Evolutionary conservation across 2,329 filamentous ascomycete genomes (phyloP), one percentile per base, ranked within the genome.

Genomic region (Penicillium frequentans): DNA sequence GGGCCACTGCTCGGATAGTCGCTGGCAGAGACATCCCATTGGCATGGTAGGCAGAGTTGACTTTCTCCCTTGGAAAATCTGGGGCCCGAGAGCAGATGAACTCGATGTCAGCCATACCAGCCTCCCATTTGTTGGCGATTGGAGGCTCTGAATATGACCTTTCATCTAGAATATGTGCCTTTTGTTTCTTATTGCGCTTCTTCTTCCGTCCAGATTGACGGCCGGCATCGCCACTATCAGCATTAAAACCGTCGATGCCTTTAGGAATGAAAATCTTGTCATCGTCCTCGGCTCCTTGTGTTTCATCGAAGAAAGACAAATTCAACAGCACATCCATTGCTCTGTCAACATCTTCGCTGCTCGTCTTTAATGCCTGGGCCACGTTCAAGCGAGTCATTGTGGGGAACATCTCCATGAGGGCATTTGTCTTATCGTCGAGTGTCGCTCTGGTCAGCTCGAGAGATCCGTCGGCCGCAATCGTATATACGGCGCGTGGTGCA

Each of bases 311-410:
- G 68, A 88, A 91, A 21, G 90, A 86, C 14, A 91, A 81, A 63
- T 90, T 96, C 31, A 97, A 82, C 13, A 98, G 78, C 57, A 91
- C 86, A 65, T 96, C 91, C 60, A 96, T 86, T 1, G 91, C 86
- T 14, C 81, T 80, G 56, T 87, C 84, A 39, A 90, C 84, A 62
- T 91, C 85, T 0, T 87, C 85, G 11, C 84, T 81, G 29, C 81
- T 84, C 67, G 90, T 90, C 62, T 84, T 85, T 50, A 96, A 75
- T 0, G 86, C 84, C 60, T 87, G 83, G 43, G 79, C 77, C 27
- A 96, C 81, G 43, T 90, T 87, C 48, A 86, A 84, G 0, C 77
- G 77, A 47, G 86, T 87, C 43, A 93, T 79, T 1, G 81, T 83
- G 0, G 87, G 84, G 65, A 97, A 96, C 71, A 95, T 89, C 24